Conservation (phyloP, 2,329 filamentous ascomycete genomes). For the Penicillium verrucosum region DNA sequence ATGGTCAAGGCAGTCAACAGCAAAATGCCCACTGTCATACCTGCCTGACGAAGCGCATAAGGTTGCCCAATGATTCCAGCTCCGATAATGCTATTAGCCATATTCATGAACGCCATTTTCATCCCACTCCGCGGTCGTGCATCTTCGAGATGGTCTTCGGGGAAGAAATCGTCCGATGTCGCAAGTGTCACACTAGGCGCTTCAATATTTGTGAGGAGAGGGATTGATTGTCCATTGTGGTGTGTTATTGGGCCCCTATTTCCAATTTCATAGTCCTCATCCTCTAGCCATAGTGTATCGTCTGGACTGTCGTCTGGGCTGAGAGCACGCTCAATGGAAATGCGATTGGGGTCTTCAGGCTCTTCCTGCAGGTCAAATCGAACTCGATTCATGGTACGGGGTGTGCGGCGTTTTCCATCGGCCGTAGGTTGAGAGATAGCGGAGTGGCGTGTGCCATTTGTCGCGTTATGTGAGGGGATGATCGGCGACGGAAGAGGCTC, state of each 20-base stretch:
- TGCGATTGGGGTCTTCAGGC: conserved; percentile 25
- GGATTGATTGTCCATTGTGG: conserved; percentile 53
- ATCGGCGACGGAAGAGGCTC: conserved; percentile 21
- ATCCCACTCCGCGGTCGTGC: conserved; percentile 80
- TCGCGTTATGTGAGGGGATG: conserved; percentile 15
- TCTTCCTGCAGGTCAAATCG: conserved; percentile 62
- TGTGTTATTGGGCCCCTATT: conserved; percentile 39
- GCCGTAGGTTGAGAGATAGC: conserved; percentile 41
- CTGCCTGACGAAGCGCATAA: conserved; percentile 92
- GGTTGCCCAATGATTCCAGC: conserved; percentile 77
- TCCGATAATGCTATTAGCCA: conserved; percentile 97
- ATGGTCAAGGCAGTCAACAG: conserved; percentile 77
- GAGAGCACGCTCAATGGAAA: conserved; percentile 32
- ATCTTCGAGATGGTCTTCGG: conserved; percentile 58
- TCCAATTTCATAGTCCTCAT: conserved; percentile 58
- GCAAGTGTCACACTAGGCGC: conserved; percentile 74
- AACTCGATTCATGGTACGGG: conserved; percentile 66
- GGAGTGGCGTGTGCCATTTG: conserved; percentile 36
- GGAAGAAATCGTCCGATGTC: conserved; percentile 55
- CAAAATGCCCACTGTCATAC: conserved; percentile 73
- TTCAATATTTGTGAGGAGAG: conserved; percentile 77
- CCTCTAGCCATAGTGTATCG: conserved; percentile 49
- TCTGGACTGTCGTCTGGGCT: conserved; percentile 30
- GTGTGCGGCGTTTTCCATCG: conserved; percentile 48
- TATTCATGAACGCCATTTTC: conserved; percentile 94